Percentiles rank a stretch among this genome's conserved stretches.
phyloP scores from a whole-genome alignment of 1,284 basidiomycete species.

The Ceratobasidium papillatum region DNA sequence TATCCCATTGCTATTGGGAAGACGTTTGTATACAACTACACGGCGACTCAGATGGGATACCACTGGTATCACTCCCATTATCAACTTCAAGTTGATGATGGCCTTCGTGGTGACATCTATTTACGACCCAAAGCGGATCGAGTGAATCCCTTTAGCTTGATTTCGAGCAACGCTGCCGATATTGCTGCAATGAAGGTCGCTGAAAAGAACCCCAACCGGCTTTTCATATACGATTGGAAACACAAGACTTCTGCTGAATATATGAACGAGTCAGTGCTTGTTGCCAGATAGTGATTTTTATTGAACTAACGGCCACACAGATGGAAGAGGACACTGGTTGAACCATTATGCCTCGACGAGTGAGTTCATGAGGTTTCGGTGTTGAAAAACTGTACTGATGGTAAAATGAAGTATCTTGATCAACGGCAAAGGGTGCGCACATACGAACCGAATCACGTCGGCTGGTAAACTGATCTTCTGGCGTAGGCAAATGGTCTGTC shows the following conservation, averaged over 20 bases:
- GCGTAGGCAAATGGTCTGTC: slow-evolving; percentile 30
- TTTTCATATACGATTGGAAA: slow-evolving; percentile 39
- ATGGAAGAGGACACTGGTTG: slow-evolving; percentile 36
- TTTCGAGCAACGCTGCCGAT: slow-evolving; percentile 23
- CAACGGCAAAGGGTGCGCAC: slow-evolving; percentile 41
- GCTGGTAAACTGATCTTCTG: not conserved
- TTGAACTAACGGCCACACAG: not conserved
- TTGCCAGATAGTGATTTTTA: not conserved
- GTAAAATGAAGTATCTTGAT: slow-evolving; percentile 13
- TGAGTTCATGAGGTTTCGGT: not conserved
- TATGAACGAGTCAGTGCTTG: slow-evolving; percentile 10
- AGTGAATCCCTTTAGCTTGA: slow-evolving; percentile 20
- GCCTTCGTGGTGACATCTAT: slow-evolving; percentile 34
- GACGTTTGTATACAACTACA: slow-evolving; percentile 13
- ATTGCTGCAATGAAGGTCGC: slow-evolving; percentile 40
- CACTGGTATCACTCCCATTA: slow-evolving; percentile 40
- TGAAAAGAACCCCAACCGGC: slow-evolving; percentile 32
- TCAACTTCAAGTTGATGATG: slow-evolving; percentile 37
- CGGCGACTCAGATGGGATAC: slow-evolving; percentile 23
- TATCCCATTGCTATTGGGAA: slow-evolving; percentile 18
- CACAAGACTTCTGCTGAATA: slow-evolving; percentile 37
- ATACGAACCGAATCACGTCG: not conserved
- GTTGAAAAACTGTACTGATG: no score
- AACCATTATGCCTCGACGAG: slow-evolving; percentile 40
- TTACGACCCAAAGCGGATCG: slow-evolving; percentile 27